Base-by-base conservation (phyloP, 2,329 filamentous ascomycete species). In the Claviceps sp. region DNA sequence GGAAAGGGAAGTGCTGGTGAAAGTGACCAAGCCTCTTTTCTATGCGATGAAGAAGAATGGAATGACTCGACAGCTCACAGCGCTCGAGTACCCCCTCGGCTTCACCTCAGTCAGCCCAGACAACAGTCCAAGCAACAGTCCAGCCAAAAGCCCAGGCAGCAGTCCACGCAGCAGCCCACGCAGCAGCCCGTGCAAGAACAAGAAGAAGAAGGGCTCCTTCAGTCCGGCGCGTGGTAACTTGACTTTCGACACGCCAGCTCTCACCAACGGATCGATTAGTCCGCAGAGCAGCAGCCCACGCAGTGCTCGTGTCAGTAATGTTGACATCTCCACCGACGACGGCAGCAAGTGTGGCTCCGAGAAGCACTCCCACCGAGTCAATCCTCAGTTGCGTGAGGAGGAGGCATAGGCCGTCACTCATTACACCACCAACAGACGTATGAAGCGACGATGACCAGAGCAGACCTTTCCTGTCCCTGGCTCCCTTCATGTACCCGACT, bases 191-290 rank as follows among this genome's bases (percentile, higher is more conserved):
- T 17, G 29, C 29, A 34, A 34, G 3, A 34, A 8, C 39, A 17
- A 9, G 7, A 8, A 60, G 54, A 55, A 52, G 50, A 50, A 62
- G 61, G 51, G 65, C 7, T 66, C 67, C 1, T 64, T 68, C 2
- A 42, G 65, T 74, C 66, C 72, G 54, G 67, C 72, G 52, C 68
- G 77, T 58, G 66, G 70, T 61, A 66, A 69, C 67, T 75, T 81
- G 50, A 71, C 73, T 9, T 75, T 77, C 0, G 78, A 82, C 8
- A 85, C 83, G 1, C 85, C 85, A 1, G 74, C 75, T 22, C 73
- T 87, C 50, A 85, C 82, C 2, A 83, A 77, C 58, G 83, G 83
- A 59, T 78, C 79, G 40, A 85, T 85, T 61, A 86, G 80, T 56
- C 82, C 82, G 1, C 79, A 82, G 59, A 86, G 79, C 63, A 82